Evolutionary conservation across 345 rosid species (phyloP), one percentile per base, ranked within the genome.

Genomic region (Eucalyptus microcorys): DNA sequence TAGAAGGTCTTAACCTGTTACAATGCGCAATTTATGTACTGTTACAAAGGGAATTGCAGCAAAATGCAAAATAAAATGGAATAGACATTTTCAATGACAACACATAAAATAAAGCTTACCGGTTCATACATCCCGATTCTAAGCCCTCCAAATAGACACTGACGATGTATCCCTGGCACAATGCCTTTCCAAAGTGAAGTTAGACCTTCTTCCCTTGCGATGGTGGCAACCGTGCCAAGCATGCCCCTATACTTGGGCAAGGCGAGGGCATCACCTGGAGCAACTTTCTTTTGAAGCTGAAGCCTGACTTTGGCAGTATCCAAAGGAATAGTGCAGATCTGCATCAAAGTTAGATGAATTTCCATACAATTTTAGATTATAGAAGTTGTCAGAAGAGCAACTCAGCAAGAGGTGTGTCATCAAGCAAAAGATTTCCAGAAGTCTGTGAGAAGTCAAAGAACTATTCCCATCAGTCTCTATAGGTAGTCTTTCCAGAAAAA

Each of bases 301-400:
- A 98, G 99, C 94, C 99, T 96, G 66, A 98, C 99, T 92, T 98
- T 97, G 49, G 99, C 99, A 91, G 98, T 96, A 92, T 97, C 99
- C 94, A 98, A 89, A 27, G 99, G 99, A 93, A 98, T 97, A 13
- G 99, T 98, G 87, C 98, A 97, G 55, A 96, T 92, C 99, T 98
- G 92, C 89, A 92, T 81, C 90, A 85, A 49, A 86, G 86, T 86
- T 47, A 30, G 88, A 59, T 68, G 85, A 30, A 83, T 76, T 71
- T 76, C 47, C 48, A 87, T 17, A 19, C 83, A 53, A 87, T 50
- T 79, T 64, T 87, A 52, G 48, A 49, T 71, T n/a, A 85, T 15
- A 47, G 64, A 87, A 22, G 84, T 45, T 49, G 42, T 43, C 32
- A 57, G 43, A 68, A 17, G 26, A 53, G 42, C 40, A 85, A 47